These are phyloP conservation scores for Trametes cingulata DNA, from an alignment of 768 basidiomycete species.

Conservation along the genomic window DNA sequence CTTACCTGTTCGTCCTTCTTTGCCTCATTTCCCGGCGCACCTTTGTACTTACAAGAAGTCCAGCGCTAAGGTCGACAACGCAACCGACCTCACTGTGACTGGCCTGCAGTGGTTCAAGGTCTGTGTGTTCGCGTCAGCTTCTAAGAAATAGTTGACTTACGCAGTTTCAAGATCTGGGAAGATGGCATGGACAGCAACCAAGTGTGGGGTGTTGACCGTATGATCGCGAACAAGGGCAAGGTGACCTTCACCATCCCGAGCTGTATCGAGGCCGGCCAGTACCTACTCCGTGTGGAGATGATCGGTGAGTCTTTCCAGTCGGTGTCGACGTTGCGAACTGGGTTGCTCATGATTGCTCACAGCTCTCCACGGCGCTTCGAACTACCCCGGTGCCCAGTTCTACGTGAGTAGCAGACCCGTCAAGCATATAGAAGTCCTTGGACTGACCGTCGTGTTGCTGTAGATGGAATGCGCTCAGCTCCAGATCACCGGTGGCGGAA, in stretches of 20 bases:
- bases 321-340: not conserved
- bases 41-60: not conserved
- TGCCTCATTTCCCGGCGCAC: not conserved
- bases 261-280: slow-evolving; percentile 49
- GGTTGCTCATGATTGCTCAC: not conserved
- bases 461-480: slow-evolving; percentile 43
- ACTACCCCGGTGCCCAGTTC: slow-evolving; percentile 58
- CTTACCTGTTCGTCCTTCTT: slow-evolving; percentile 9
- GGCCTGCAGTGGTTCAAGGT: slow-evolving; percentile 52
- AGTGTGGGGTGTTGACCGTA: slow-evolving; percentile 48
- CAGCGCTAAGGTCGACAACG: slow-evolving; percentile 48
- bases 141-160: not conserved
- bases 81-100: slow-evolving; percentile 46
- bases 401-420: slow-evolving; percentile 35
- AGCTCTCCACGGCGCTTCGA: slow-evolving; percentile 47
- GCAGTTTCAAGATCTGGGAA: slow-evolving; percentile 41
- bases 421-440: too few species aligned
- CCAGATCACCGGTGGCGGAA: slow-evolving; percentile 38
- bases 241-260: slow-evolving; percentile 48
- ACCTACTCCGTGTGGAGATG: slow-evolving; percentile 51
- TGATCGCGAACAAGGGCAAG: slow-evolving; percentile 51
- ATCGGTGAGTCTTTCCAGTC: slow-evolving; percentile 40
- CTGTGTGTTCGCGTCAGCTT: not conserved
- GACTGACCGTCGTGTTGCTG: too few species aligned
- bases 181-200: slow-evolving; percentile 39